Base-by-base conservation (phyloP, 1,139 yeast species). In the Nakaseomyces kungkrabaensis region DNA sequence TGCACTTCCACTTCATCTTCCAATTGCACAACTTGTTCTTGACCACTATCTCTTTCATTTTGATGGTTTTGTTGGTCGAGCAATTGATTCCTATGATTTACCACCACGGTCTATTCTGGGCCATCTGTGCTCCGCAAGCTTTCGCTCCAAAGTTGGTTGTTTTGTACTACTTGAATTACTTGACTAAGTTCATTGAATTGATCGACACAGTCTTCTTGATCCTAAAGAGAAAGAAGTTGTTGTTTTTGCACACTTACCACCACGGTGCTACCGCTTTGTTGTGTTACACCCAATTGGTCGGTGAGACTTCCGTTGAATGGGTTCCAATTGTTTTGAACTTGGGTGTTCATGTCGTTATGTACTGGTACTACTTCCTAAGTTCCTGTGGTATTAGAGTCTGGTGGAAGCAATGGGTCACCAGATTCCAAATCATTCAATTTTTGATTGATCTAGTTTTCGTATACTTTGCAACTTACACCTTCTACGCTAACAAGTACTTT, bases 351-450 rank as follows among this genome's bases (percentile, higher is more conserved):
- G 96, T 92, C 48, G 83, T 92, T 59, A 92, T 92, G 98, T 92
- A 92, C 79, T 92, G 90, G 86, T 92, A 92, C 78, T 92, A 92
- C 76, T 90, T 89, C 78, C 76, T 92, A 63, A 78, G 92, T 59
- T 88, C 97, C 17, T 79, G 96, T 69, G 96, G 96, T 54, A 86
- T 90, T 67, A 82, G 92, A 62, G 97, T 92, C 52, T 90, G 97
- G 97, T 92, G 98, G 98, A 92, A 92, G 73, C 96, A 90, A 73
- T 92, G 97, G 97, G 97, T 92, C 60, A 92, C 98, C 48, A 79
- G 96, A 59, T 82, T 87, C 77, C 98, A 92, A 75, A 92, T 92
- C 71, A 78, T 86, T 62, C 98, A 92, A 73, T 92, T 92, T 65
- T 74, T 92, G 63, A 77, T 92, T 63, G 98, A 92, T 69, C 78